A percentile compares a stretch with the other conserved stretches of the same genome.
Conservation (phyloP, 768 basidiomycete species). For the Amanita phalloides region DNA sequence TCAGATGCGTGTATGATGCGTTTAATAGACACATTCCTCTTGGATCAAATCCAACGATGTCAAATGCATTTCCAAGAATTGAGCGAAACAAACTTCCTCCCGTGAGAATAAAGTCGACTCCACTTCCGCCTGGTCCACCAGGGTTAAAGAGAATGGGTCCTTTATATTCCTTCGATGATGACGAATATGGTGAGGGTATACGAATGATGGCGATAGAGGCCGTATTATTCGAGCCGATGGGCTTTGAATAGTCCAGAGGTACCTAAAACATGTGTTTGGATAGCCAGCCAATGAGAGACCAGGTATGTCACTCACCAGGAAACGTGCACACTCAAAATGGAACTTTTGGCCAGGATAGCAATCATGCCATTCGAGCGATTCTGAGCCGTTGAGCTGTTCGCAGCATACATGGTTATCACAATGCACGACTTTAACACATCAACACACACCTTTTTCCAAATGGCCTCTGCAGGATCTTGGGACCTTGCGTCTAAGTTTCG, state of each 20-base stretch:
- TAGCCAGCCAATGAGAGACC: neutral
- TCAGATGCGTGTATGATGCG: neutral
- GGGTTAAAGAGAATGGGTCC: slow-evolving; percentile 16
- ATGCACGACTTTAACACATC: no score
- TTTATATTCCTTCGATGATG: no score
- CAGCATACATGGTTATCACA: no score
- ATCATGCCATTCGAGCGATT: no score
- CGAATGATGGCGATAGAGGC: no score
- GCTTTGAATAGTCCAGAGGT: slow-evolving; percentile 33
- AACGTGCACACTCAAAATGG: neutral
- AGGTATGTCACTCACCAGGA: neutral
- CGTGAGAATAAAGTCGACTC: slow-evolving; percentile 18
- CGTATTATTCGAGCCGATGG: slow-evolving; percentile 13
- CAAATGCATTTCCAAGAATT: slow-evolving; percentile 31
- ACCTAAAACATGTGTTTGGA: slow-evolving; percentile 18
- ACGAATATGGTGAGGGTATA: no score
- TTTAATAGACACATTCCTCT: slow-evolving; percentile 11
- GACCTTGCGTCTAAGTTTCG: no score
- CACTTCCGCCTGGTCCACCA: slow-evolving; percentile 38
- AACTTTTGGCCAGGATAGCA: no score
- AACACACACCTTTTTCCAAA: no score
- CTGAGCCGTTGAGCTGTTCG: neutral
- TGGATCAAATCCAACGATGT: slow-evolving; percentile 37
- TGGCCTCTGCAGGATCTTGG: no score
- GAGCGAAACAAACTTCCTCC: slow-evolving; percentile 15